Evolutionary conservation across 805 yeast species (phyloP), one percentile per base, ranked within the genome.

Genomic region (Candida yuanshanica): DNA sequence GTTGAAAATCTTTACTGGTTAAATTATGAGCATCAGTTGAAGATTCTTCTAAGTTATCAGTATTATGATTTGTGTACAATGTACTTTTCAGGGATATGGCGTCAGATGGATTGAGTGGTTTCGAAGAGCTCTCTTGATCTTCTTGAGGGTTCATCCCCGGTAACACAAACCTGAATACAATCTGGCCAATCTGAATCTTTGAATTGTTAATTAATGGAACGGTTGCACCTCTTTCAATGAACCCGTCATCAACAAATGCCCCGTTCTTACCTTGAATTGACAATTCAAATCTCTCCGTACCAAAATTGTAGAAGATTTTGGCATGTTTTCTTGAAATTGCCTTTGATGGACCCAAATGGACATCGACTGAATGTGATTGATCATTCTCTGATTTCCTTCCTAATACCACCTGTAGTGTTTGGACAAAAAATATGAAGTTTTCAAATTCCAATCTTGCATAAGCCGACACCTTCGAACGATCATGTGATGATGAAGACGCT

Each of bases 321-420:
- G 98, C 99, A 63, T 93, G 99, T 44, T 88, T 72, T 57, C 99
- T 69, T 6, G 96, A 88, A 14, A 93, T 88, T 9, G 97, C 95
- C 66, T 93, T 93, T 33, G 90, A 85, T 12, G 86, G 79, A 9
- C 96, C 95, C 34, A 93, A 64, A 66, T 93, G 96, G 33, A 93
- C 96, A 65, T 91, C 99, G 10, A 91, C 86, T 5, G 85, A 75
- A 52, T 83, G 82, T 10, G 69, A 56, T 39, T 70, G 77, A 49
- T 83, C 83, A 41, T 81, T 77, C 53, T 83, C 91, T 9, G 90
- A 83, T 44, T 86, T 75, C 52, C 99, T 73, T n/a, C 99, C 99
- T 34, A 93, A 68, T 8, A 91, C 75, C 2, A 91, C 96, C 62
- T 93, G 97, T 56, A 93, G 71, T 1, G 99, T 93, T 64, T 93